Base-by-base conservation (phyloP, 768 basidiomycete species). In the Stropharia rugosoannulata region DNA sequence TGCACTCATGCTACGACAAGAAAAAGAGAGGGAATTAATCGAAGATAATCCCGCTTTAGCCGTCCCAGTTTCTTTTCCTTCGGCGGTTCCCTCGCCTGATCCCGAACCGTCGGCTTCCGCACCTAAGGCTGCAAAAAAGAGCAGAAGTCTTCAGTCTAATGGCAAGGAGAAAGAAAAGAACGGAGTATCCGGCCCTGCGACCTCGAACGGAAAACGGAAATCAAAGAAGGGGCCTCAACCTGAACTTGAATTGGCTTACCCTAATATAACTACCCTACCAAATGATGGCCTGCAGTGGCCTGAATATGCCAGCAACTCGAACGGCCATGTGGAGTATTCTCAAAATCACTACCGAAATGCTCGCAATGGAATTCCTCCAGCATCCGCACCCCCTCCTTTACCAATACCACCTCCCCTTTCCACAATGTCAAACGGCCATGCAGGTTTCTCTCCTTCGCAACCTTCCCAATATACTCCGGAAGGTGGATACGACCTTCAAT, bases 1-100 rank as follows among this genome's bases (percentile, higher is more conserved):
- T 43, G 89, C 89, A n/a, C 69, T 90, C 25, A 70, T 75, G 38
- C 72, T 79, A 44, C 64, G 69, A 37, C 59, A 65, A 46, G 63
- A 59, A 48, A 67, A 64, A 51, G 66, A 69, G 52, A 57, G 61
- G 45, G 68, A 68, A 56, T 47, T 81, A n/a, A 66, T 83, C n/a
- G 80, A 85, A 51, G 82, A 81, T 47, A 80, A 86, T 63, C 82
- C 84, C 37, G 80, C 81, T 35, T 72, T 82, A 68, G 70, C 68
- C 3, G 51, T 56, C 48, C 57, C 71, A 38, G 69, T 67, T 36
- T 64, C 70, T n/a, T 58, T 65, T 38, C 61, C 54, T 53, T 71
- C 56, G 38, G 51, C 49, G 46, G 62, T 55, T 41, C 70, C 44
- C 18, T 65, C 56, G 9, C 66, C 63, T 15, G 62, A 64, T 35